Percentiles rank a stretch among this genome's conserved stretches.
phyloP scores from a whole-genome alignment of 2,329 filamentous ascomycete species.

The Colletotrichum sublineola region DNA sequence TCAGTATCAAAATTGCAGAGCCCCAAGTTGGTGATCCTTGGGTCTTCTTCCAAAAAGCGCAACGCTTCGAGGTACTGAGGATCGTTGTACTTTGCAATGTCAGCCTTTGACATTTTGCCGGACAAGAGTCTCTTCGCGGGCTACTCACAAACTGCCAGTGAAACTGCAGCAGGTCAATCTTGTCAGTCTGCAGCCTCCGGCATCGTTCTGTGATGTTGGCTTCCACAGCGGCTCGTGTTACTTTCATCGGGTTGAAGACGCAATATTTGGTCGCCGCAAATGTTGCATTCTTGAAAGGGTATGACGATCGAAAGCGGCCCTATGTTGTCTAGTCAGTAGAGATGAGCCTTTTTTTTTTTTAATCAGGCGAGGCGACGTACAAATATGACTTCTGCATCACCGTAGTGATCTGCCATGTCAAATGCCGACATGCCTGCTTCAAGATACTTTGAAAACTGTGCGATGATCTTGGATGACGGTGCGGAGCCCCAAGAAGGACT shows the following conservation, averaged over 20 bases:
- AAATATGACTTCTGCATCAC: slow-evolving; percentile 34
- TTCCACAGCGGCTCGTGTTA: slow-evolving; percentile 49
- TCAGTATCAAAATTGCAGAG: slow-evolving; percentile 38
- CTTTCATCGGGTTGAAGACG: slow-evolving; percentile 49
- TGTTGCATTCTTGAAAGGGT: slow-evolving; percentile 44
- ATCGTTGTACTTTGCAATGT: slow-evolving; percentile 21
- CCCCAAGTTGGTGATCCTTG: slow-evolving; percentile 8
- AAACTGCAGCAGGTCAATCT: slow-evolving; percentile 53
- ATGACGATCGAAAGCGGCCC: slow-evolving; percentile 50
- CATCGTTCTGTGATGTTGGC: slow-evolving; percentile 51
- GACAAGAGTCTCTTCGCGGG: too few species aligned
- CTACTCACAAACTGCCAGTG: slow-evolving; percentile 53
- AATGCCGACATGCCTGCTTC: slow-evolving; percentile 47
- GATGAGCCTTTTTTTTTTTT: too few species aligned
- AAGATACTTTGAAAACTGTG: slow-evolving; percentile 46
- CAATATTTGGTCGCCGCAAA: slow-evolving; percentile 55
- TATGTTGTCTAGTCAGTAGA: slow-evolving; percentile 42
- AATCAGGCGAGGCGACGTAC: slow-evolving; percentile 40
- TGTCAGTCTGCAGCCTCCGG: slow-evolving; percentile 48
- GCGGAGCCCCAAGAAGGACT: slow-evolving; percentile 49
- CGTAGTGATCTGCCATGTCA: slow-evolving; percentile 55
- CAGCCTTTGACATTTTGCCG: rapidly evolving
- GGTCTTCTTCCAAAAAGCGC: slow-evolving; percentile 16
- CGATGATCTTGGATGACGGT: slow-evolving; percentile 45
- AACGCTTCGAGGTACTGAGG: slow-evolving; percentile 33